A percentile compares a stretch with the other conserved stretches of the same genome.
Conservation (phyloP, 1,284 basidiomycete genomes). For the Trichosporon sp. region DNA sequence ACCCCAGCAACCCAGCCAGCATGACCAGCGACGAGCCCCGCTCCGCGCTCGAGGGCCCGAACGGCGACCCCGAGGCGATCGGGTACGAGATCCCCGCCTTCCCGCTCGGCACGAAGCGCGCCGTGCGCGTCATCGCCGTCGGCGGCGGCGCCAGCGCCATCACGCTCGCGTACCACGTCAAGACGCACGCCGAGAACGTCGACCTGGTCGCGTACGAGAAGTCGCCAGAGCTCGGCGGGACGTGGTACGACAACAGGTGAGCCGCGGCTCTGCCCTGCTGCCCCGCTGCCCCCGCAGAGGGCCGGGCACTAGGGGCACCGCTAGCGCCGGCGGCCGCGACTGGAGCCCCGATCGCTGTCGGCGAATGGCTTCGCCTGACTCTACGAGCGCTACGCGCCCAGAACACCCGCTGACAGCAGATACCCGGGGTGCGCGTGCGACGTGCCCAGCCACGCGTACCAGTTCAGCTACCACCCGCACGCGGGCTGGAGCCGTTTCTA, state of each 20-base stretch:
- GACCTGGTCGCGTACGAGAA: constrained; percentile 14
- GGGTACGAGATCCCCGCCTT: constrained; percentile 12
- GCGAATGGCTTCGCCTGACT: neutral
- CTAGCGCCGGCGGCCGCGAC: neutral
- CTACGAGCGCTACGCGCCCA: neutral
- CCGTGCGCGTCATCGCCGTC: constrained; percentile 12
- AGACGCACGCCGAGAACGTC: constrained; percentile 13
- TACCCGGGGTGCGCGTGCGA: constrained; percentile 32
- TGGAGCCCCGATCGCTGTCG: neutral
- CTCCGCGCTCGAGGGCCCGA: constrained; percentile 8
- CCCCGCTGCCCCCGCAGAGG: too few relatives aligned
- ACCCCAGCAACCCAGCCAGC: too few relatives aligned
- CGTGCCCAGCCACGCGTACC: constrained; percentile 33
- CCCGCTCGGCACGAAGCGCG: constrained; percentile 10
- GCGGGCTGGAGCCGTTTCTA: constrained; percentile 29
- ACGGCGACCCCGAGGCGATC: constrained; percentile 16
- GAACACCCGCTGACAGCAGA: neutral
- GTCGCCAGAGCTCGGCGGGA: constrained; percentile 14
- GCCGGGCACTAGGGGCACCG: neutral
- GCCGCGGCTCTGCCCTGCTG: too few relatives aligned
- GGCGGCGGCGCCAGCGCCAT: constrained; percentile 18
- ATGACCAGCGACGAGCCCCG: neutral
- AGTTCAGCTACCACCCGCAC: constrained; percentile 28
- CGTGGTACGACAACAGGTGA: constrained; percentile 16
- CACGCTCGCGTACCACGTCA: constrained; percentile 16